Base-by-base conservation (phyloP, 2,329 filamentous ascomycete species). In the Ophiosphaerella herpotricha region DNA sequence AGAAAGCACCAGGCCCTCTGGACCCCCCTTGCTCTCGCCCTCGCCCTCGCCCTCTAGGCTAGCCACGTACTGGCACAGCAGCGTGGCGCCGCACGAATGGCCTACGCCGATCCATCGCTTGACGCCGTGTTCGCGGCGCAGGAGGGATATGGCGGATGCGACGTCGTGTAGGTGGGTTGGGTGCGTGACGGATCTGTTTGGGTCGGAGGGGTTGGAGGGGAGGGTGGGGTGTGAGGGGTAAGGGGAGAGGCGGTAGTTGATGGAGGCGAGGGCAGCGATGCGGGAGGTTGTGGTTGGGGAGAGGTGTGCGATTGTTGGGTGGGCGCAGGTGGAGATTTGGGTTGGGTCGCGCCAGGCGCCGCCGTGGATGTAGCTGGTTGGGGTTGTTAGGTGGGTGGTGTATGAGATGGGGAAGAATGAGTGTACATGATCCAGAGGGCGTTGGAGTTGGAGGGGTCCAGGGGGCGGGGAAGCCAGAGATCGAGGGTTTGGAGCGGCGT, bases 191-290 rank as follows among this genome's bases (percentile, higher is more conserved):
- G 71, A 74, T 40, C 81, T 77, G 38, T 72, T 68, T 0, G 71
- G 66, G 56, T 81, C 77, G 46, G 78, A 70, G 1, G 80, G 77
- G 47, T 75, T 73, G 32, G 70, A 68, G 0, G 82, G 80, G 52
- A 80, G 69, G 1, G 70, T 69, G 1, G 73, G 60, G 55, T 78
- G 77, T 13, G 63, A 55, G 8, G 74, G 63, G 57, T 80, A 76
- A 2, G 82, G 77, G 6, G 82, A 84, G 42, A 88, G 81, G 33
- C 84, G 80, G 77, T 88, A 88, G 70, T 85, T 82, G 50, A 88
- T 66, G 38, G 85, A 86, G 24, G 85, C 82, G 63, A 89, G 82
- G 51, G 82, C 86, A 18, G 82, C 81, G 49, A 89, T 75, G 41
- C 52, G 40, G 5, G 31, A 9, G 2, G 57, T 24, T 7, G 62